Conservation (phyloP, 2,329 filamentous ascomycete genomes). For the Cladosporium sp. region DNA sequence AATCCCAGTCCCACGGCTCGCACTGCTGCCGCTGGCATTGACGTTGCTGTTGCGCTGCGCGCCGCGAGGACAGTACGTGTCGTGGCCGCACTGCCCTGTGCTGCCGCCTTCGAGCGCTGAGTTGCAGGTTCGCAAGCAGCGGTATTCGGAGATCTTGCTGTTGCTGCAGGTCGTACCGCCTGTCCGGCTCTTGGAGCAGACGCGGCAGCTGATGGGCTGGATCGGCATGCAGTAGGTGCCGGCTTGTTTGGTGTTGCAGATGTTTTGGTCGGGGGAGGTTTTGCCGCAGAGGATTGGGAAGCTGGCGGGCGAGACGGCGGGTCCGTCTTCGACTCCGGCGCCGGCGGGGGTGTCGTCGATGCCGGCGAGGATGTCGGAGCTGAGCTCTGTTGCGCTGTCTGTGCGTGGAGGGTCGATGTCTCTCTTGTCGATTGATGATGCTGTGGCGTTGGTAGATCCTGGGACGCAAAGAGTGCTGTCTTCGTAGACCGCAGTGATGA, state of each 20-base stretch:
- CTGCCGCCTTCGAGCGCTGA: background rate
- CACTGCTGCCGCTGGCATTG: background rate
- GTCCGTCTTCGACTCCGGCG: background rate
- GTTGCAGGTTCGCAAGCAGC: background rate
- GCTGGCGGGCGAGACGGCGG: background rate
- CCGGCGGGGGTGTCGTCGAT: background rate
- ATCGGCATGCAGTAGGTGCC: background rate
- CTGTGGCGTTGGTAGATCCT: constrained; percentile 20
- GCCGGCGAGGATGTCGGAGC: background rate
- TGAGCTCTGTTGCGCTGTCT: background rate
- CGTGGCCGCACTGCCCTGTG: no score
- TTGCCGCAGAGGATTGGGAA: background rate
- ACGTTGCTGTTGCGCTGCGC: background rate
- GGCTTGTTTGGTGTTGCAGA: background rate
- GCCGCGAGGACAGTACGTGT: background rate
- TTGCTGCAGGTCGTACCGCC: background rate
- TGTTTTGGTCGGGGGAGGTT: background rate
- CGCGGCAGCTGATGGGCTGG: background rate
- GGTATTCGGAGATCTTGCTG: background rate
- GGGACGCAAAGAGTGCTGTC: constrained; percentile 31
- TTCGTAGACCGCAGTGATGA: constrained; percentile 29
- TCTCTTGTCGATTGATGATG: background rate
- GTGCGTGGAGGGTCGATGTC: background rate
- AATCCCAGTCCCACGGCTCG: background rate
- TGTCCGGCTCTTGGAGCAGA: background rate